phyloP scores from a whole-genome alignment of 2,329 filamentous ascomycete species.

The Aspergillus calidoustus region DNA sequence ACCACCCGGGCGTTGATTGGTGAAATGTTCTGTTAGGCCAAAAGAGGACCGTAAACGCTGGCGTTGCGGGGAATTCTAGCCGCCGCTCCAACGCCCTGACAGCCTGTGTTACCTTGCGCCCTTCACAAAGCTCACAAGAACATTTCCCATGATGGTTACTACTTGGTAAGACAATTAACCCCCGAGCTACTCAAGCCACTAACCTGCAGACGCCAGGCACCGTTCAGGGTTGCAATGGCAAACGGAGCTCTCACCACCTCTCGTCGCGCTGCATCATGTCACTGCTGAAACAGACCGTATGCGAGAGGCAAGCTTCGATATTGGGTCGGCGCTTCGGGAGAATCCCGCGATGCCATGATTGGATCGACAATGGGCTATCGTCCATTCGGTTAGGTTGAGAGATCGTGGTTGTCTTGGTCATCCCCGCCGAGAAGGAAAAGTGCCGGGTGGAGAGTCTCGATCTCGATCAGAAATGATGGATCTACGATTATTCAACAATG shows the following conservation, averaged over 20 bases:
- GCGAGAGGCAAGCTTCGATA: constrained; percentile 8
- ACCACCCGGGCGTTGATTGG: constrained; percentile 25
- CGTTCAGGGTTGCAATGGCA: neutral
- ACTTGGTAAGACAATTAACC: neutral
- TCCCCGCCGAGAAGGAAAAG: constrained; percentile 1
- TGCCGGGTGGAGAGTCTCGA: constrained; percentile 8
- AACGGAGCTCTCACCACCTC: constrained; percentile 7
- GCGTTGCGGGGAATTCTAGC: too few relatives aligned
- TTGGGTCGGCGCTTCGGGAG: constrained; percentile 16
- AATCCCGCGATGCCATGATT: neutral
- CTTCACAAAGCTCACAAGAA: too few relatives aligned
- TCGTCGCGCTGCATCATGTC: constrained; percentile 4
- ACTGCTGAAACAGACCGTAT: constrained; percentile 11
- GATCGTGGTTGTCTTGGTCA: neutral
- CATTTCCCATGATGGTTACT: too few relatives aligned
- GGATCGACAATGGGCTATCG: neutral
- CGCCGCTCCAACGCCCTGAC: too few relatives aligned
- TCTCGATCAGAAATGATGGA: neutral
- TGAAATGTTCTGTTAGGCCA: neutral
- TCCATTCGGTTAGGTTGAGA: neutral
- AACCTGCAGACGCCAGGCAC: constrained; percentile 5
- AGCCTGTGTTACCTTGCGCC: too few relatives aligned
- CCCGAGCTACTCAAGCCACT: neutral
- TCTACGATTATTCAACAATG: constrained; percentile 3
- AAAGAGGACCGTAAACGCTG: too few relatives aligned